Percentiles rank a stretch among this genome's conserved stretches.
These are phyloP conservation scores for Diplodia scrobiculata DNA, from an alignment of 2,329 filamentous ascomycete genomes.

Conservation along the genomic window DNA sequence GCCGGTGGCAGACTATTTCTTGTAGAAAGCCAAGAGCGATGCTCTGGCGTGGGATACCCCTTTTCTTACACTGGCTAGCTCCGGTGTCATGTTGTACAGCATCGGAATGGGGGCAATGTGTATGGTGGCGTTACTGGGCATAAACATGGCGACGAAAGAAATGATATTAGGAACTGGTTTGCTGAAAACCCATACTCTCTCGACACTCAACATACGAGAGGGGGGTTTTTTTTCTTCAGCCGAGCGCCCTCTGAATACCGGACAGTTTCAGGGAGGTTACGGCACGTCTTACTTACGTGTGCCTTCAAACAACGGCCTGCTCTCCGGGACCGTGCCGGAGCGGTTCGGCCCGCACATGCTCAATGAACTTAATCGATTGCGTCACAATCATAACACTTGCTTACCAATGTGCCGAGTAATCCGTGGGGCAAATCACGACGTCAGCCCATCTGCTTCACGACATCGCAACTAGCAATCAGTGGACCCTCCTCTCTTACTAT, in stretches of 20 bases:
- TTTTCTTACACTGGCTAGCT: constrained; percentile 15
- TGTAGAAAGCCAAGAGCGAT: constrained; percentile 48
- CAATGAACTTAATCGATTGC: background rate
- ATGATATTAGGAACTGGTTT: background rate
- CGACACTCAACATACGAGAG: too few relatives aligned
- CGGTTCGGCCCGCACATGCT: constrained; percentile 23
- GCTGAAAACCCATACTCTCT: background rate
- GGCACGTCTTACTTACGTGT: background rate
- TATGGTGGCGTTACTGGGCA: constrained; percentile 18
- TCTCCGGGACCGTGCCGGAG: background rate
- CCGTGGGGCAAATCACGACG: constrained; percentile 20
- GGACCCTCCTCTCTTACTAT: background rate
- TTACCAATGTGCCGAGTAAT: constrained; percentile 13
- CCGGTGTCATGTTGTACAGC: constrained; percentile 18
- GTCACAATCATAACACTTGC: constrained; percentile 13
- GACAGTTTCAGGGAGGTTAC: background rate
- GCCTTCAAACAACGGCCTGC: background rate
- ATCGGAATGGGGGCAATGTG: constrained; percentile 6
- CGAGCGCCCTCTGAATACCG: background rate
- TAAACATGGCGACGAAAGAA: constrained; percentile 15
- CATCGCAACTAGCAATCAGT: background rate
- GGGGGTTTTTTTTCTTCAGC: background rate
- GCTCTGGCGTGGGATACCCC: constrained; percentile 17
- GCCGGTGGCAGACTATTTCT: constrained; percentile 94
- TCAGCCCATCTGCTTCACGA: constrained; percentile 2